These are phyloP conservation scores for Mycena metata DNA, from an alignment of 768 basidiomycete species.

Conservation along the genomic window DNA sequence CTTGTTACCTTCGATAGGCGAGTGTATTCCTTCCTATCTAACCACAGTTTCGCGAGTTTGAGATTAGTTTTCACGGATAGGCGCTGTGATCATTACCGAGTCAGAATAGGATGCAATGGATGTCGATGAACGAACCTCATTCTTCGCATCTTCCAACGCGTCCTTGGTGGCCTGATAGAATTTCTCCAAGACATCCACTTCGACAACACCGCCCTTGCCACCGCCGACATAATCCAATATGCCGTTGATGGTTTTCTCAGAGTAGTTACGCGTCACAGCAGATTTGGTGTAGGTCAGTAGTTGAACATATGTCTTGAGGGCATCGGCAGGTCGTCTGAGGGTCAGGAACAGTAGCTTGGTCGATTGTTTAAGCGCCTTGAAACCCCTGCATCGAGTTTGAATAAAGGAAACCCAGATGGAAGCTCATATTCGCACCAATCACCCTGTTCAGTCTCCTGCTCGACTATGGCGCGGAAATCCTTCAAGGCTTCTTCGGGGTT, in stretches of 20 bases:
- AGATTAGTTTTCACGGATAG: conserved; percentile 95
- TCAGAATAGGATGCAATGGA: background rate
- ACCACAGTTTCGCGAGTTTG: conserved; percentile 97
- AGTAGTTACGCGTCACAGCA: conserved; percentile 94
- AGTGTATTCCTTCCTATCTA: conserved; percentile 92
- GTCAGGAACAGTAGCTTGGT: conserved; percentile 92
- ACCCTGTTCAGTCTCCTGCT: conserved; percentile 91
- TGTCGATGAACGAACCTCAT: conserved; percentile 73
- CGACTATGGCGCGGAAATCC: conserved; percentile 90
- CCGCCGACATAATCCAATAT: conserved; percentile 98
- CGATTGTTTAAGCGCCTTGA: conserved; percentile 98
- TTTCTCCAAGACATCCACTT: conserved; percentile 90
- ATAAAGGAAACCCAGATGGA: background rate
- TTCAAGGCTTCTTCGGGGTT: conserved; percentile 92
- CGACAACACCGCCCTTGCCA: conserved; percentile 80
- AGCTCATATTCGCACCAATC: conserved; percentile 80
- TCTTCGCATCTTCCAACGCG: conserved; percentile 93
- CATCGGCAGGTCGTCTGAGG: conserved; percentile 85
- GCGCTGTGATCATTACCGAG: conserved; percentile 63
- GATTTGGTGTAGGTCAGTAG: conserved; percentile 96
- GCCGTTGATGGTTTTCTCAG: conserved; percentile 98
- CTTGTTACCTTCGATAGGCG: conserved; percentile 81
- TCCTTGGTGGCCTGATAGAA: conserved; percentile 96
- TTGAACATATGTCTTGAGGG: conserved; percentile 86
- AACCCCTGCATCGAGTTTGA: conserved; percentile 76